phyloP scores from a whole-genome alignment of 2,329 filamentous ascomycete species.

The Dothistroma septosporum region DNA sequence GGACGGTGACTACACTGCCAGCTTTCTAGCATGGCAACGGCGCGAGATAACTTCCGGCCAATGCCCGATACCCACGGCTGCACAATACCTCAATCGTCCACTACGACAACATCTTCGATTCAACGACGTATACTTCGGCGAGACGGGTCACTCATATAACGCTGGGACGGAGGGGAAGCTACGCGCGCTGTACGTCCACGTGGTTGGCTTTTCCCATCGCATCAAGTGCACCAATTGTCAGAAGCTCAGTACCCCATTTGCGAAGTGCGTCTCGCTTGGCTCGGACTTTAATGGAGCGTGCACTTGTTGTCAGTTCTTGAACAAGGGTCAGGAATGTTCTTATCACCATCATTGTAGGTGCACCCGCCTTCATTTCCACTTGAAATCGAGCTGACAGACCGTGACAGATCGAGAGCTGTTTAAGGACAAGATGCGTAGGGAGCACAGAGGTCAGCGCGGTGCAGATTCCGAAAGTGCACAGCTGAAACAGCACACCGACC shows the following conservation, averaged over 20 bases:
- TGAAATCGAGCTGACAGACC: background rate
- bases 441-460: background rate
- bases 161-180: background rate
- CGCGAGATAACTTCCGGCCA: background rate
- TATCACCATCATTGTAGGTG: background rate
- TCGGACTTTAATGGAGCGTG: background rate
- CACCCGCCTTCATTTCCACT: background rate
- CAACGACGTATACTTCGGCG: background rate
- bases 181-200: background rate
- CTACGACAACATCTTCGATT: background rate
- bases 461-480: background rate
- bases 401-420: background rate
- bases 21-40: background rate
- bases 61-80: background rate
- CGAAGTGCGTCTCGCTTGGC: background rate
- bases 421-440: background rate
- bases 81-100: background rate
- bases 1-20: background rate
- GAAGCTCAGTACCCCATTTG: background rate
- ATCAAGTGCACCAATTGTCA: background rate
- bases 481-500: background rate
- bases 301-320: background rate
- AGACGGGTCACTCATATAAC: background rate
- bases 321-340: background rate
- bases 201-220: background rate